phyloP scores from a whole-genome alignment of 352 stramenopile species.

The Phytophthora tentaculata region DNA sequence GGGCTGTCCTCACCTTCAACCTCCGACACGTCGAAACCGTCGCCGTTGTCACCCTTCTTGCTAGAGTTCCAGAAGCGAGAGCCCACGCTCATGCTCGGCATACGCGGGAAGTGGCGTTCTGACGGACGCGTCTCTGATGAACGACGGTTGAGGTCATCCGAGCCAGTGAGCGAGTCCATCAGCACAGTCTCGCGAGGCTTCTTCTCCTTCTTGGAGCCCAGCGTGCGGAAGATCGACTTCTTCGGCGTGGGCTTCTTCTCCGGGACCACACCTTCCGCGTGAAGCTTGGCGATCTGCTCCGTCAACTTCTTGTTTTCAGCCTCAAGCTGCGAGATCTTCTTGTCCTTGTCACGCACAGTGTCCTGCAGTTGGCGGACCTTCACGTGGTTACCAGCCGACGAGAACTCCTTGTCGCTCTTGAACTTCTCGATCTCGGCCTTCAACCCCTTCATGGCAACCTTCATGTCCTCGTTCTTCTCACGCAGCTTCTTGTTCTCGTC shows the following conservation, averaged over 20 bases:
- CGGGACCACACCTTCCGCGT: constrained; percentile 39
- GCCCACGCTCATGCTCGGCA: constrained; percentile 69
- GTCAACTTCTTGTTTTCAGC: constrained; percentile 77
- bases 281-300: constrained; percentile 68
- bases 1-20: constrained; percentile 51
- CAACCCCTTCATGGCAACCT: constrained; percentile 59
- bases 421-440: constrained; percentile 79
- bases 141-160: constrained; percentile 68
- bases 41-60: constrained; percentile 60
- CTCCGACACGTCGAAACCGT: constrained; percentile 56
- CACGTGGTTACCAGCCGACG: constrained; percentile 72
- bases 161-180: constrained; percentile 80
- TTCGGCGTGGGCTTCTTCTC: constrained; percentile 68
- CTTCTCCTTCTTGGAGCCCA: constrained; percentile 86
- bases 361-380: constrained; percentile 82
- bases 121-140: constrained; percentile 65
- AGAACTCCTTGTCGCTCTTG: constrained; percentile 84
- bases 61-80: constrained; percentile 74
- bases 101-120: constrained; percentile 68
- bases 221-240: constrained; percentile 82
- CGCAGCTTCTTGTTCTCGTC: constrained; percentile 82
- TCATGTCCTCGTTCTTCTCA: constrained; percentile 81
- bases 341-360: constrained; percentile 74
- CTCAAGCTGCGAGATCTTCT: constrained; percentile 73
- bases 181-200: constrained; percentile 62